Conservation (phyloP, 2,329 filamentous ascomycete species). For the Mycosphaerella sp. region DNA sequence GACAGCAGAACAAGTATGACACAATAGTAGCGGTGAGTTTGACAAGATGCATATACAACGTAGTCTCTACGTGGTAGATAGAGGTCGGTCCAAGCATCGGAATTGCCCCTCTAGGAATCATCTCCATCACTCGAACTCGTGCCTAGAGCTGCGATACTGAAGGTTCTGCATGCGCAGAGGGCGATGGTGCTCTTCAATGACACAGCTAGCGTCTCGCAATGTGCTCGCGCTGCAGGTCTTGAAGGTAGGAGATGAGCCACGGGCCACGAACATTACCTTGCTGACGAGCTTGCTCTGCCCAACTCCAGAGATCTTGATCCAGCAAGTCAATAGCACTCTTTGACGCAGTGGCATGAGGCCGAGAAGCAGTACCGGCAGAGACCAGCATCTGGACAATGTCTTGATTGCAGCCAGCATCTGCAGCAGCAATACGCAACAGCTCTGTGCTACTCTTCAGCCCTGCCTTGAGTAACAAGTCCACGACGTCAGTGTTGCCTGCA, state of each 20-base stretch:
- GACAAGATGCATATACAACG: too few species aligned
- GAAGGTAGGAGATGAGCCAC: conserved; percentile 29
- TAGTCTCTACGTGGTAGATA: too few species aligned
- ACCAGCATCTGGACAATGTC: conserved; percentile 25
- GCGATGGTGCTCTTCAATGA: too few species aligned
- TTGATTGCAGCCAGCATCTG: conserved; percentile 30
- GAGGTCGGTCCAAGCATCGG: too few species aligned
- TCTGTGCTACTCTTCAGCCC: conserved; percentile 24
- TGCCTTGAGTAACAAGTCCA: conserved; percentile 24
- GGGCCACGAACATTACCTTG: conserved; percentile 23
- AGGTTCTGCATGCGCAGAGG: too few species aligned
- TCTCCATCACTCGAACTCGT: too few species aligned
- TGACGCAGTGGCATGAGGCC: background rate
- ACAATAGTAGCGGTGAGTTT: background rate
- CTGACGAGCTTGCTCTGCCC: conserved; percentile 28
- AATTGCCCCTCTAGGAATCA: too few species aligned
- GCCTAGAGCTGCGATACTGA: too few species aligned
- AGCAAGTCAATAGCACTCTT: conserved; percentile 26
- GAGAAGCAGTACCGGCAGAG: background rate
- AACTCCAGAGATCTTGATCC: conserved; percentile 32
- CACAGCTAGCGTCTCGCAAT: background rate
- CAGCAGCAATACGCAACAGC: conserved; percentile 28
- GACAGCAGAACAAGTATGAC: background rate
- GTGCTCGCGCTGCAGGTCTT: conserved; percentile 10
- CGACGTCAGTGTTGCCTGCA: conserved; percentile 17